These are phyloP conservation scores for Coemansia sp. DNA, from an alignment of 192 early-diverging fungal species.

Conservation along the genomic window DNA sequence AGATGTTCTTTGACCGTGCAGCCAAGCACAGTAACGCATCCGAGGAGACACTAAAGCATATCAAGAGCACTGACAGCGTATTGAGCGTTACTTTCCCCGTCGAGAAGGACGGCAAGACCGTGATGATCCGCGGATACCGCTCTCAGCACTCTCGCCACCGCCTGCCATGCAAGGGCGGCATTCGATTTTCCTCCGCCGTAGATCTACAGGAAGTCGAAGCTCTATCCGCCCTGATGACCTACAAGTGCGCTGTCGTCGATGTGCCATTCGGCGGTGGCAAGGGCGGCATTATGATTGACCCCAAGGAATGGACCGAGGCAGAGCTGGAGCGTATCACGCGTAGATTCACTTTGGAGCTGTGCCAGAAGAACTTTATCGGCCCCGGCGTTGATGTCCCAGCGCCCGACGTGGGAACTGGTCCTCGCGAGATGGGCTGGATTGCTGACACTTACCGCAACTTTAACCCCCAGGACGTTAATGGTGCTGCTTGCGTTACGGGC, in stretches of 20 bases:
- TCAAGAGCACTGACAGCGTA: slow-evolving; percentile 72
- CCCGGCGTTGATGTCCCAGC: slow-evolving; percentile 83
- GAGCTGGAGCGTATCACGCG: slow-evolving; percentile 83
- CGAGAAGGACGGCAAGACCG: slow-evolving; percentile 66
- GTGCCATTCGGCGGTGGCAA: slow-evolving; percentile 83
- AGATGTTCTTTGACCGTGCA: slow-evolving; percentile 72
- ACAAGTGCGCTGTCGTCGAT: slow-evolving; percentile 84
- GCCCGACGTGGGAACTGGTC: slow-evolving; percentile 79
- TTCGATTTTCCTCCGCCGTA: slow-evolving; percentile 77
- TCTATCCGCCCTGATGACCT: slow-evolving; percentile 82
- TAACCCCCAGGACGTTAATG: slow-evolving; percentile 76
- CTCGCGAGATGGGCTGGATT: slow-evolving; percentile 87
- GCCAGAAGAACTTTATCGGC: slow-evolving; percentile 86
- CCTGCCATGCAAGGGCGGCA: slow-evolving; percentile 81
- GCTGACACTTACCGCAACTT: slow-evolving; percentile 86
- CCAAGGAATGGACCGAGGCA: slow-evolving; percentile 71
- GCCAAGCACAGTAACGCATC: slow-evolving; percentile 67
- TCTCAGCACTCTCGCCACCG: slow-evolving; percentile 84
- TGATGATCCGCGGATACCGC: slow-evolving; percentile 78
- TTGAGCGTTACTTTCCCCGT: slow-evolving; percentile 80
- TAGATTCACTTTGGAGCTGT: slow-evolving; percentile 78
- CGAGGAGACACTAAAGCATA: slow-evolving; percentile 64
- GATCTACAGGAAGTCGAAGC: slow-evolving; percentile 84
- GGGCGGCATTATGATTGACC: slow-evolving; percentile 82
- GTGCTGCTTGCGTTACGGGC: slow-evolving; percentile 82